phyloP scores from a whole-genome alignment of 257 asterid genomes.

The Fraxinus pennsylvanica region DNA sequence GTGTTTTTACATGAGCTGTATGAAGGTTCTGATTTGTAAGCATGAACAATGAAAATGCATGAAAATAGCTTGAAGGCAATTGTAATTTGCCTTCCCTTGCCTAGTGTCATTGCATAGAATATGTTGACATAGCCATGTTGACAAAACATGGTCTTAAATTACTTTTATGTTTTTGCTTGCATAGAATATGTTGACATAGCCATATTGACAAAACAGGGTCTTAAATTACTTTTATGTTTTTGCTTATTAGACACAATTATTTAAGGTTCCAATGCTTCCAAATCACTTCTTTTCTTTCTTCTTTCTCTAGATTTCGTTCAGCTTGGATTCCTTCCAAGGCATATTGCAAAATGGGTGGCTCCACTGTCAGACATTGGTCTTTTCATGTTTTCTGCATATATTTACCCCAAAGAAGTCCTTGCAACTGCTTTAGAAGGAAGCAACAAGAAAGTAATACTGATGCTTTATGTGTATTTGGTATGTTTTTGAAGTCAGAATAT shows the following conservation, averaged over 20 bases:
- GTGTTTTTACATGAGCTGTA: not conserved
- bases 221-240: not conserved
- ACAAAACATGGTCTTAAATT: not conserved
- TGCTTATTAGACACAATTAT: not conserved
- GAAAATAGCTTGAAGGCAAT: not conserved
- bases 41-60: not conserved
- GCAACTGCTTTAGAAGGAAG: constrained; percentile 82
- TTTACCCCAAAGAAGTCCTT: constrained; percentile 75
- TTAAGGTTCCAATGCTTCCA: not conserved
- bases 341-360: constrained; percentile 81
- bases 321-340: constrained; percentile 82
- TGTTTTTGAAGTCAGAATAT: constrained; percentile 20
- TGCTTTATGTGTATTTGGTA: constrained; percentile 71
- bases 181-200: not conserved
- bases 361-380: constrained; percentile 72
- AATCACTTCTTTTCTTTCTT: constrained; percentile 25
- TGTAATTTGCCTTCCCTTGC: not conserved
- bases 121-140: not conserved
- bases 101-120: not conserved
- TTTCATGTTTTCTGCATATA: constrained; percentile 78
- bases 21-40: not conserved
- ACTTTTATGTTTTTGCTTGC: too few species aligned
- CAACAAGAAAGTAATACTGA: constrained; percentile 57
- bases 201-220: not conserved
- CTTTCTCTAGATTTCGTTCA: constrained; percentile 61